phyloP scores from a whole-genome alignment of 2,329 filamentous ascomycete genomes.

The Pseudocercospora musae region DNA sequence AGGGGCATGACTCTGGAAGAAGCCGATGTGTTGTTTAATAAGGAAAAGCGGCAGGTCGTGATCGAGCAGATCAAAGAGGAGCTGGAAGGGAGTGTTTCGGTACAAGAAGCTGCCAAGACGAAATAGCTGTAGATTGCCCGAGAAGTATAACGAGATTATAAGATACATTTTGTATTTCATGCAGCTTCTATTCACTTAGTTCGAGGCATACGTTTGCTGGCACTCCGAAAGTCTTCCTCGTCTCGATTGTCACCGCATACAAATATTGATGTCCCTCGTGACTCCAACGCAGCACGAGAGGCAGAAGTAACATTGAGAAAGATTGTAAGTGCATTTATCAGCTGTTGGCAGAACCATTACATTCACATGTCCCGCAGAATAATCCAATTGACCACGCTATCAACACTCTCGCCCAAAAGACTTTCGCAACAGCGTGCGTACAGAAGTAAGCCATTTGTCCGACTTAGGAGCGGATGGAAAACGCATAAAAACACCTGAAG shows the following conservation, averaged over 20 bases:
- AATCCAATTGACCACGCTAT: neutral
- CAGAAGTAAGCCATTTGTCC: neutral
- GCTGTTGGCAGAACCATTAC: no score
- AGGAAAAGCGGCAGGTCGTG: slow-evolving; percentile 6
- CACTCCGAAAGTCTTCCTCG: no score
- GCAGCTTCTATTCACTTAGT: no score
- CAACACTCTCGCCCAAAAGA: neutral
- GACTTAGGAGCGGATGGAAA: neutral
- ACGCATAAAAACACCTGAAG: neutral
- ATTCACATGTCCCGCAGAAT: neutral
- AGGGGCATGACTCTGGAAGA: slow-evolving; percentile 37
- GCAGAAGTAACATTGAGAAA: no score
- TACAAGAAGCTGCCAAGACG: neutral
- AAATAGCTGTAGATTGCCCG: neutral
- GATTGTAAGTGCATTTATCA: no score
- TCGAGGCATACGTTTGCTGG: no score
- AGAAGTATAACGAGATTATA: no score
- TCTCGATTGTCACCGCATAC: no score
- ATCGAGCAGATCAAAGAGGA: slow-evolving; percentile 1
- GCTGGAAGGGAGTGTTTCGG: neutral
- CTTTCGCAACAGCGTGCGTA: neutral
- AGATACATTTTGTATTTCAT: no score
- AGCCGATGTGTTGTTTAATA: slow-evolving; percentile 35
- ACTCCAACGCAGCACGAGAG: no score
- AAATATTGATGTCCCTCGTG: no score